These are phyloP conservation scores for Exobasidium cylindrosporum DNA, from an alignment of 1,284 basidiomycete species.

Conservation along the genomic window DNA sequence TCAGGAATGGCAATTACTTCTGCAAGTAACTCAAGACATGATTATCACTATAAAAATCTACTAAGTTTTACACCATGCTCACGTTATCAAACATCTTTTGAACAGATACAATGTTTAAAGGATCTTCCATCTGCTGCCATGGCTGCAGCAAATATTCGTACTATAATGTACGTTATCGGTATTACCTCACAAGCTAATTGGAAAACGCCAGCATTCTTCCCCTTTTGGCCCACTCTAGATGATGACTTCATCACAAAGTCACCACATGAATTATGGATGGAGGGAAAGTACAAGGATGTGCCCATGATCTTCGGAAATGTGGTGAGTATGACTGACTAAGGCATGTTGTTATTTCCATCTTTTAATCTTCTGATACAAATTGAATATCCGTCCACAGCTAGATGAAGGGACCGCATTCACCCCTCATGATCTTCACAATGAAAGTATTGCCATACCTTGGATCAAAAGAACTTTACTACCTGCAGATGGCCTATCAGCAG, in stretches of 20 bases:
- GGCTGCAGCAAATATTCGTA: conserved; percentile 7
- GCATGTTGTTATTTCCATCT: too few species aligned
- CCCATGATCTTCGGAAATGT: conserved; percentile 32
- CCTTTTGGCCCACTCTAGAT: conserved; percentile 27
- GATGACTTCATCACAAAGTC: conserved; percentile 28
- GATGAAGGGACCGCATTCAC: conserved; percentile 30
- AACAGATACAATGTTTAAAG: conserved; percentile 16
- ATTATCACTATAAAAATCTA: conserved; percentile 16
- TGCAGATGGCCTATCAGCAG: background rate
- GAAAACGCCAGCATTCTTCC: conserved; percentile 6
- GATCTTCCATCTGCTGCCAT: background rate
- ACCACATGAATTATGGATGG: conserved; percentile 20
- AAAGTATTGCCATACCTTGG: background rate
- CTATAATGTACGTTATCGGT: conserved; percentile 3
- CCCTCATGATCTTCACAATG: background rate
- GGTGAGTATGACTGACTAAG: too few species aligned
- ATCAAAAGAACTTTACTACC: background rate
- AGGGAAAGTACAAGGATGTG: conserved; percentile 27
- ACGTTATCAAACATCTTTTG: conserved; percentile 16
- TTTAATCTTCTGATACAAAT: too few species aligned
- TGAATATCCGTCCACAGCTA: too few species aligned
- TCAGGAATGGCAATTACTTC: conserved; percentile 20
- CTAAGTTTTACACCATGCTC: conserved; percentile 20
- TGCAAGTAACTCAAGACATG: background rate
- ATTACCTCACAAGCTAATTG: background rate